phyloP scores from a whole-genome alignment of 2,329 filamentous ascomycete genomes.

The Akanthomyces lecanii region DNA sequence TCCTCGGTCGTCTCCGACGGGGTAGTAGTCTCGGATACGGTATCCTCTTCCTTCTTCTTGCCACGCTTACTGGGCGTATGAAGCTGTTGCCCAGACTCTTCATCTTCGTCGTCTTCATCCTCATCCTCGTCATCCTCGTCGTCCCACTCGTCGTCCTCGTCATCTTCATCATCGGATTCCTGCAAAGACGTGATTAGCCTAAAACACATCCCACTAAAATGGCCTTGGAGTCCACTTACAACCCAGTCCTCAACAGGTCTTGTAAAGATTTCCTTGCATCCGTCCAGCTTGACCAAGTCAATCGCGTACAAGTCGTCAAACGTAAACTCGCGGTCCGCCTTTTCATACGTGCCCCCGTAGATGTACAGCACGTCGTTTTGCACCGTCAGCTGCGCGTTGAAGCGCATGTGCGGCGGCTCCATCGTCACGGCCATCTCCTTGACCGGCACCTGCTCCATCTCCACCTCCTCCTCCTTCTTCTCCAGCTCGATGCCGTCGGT shows the following conservation, averaged over 20 bases:
- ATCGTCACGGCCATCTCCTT: conserved; percentile 64
- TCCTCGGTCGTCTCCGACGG: conserved; percentile 32
- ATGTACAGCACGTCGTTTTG: conserved; percentile 92
- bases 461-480: conserved; percentile 47
- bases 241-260: conserved; percentile 81
- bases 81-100: conserved; percentile 38
- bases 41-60: conserved; percentile 47
- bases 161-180: conserved; percentile 56
- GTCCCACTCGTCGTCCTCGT: conserved; percentile 53
- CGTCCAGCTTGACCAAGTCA: conserved; percentile 91
- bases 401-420: conserved; percentile 84
- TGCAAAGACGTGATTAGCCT: conserved; percentile 34
- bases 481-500: conserved; percentile 47
- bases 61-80: conserved; percentile 53
- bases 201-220: conserved; percentile 30
- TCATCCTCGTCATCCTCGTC: conserved; percentile 50
- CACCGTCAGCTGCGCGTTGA: conserved; percentile 86
- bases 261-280: conserved; percentile 86
- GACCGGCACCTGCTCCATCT: conserved; percentile 53
- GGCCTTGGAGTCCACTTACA: conserved; percentile 39
- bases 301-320: conserved; percentile 94
- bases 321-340: conserved; percentile 89
- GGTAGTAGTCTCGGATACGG: conserved; percentile 31
- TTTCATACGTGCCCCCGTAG: conserved; percentile 92
- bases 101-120: conserved; percentile 47